A percentile compares a stretch with the other conserved stretches of the same genome.
These are phyloP conservation scores for Ascochyta lentis DNA, from an alignment of 2,329 filamentous ascomycete species.

Conservation along the genomic window DNA sequence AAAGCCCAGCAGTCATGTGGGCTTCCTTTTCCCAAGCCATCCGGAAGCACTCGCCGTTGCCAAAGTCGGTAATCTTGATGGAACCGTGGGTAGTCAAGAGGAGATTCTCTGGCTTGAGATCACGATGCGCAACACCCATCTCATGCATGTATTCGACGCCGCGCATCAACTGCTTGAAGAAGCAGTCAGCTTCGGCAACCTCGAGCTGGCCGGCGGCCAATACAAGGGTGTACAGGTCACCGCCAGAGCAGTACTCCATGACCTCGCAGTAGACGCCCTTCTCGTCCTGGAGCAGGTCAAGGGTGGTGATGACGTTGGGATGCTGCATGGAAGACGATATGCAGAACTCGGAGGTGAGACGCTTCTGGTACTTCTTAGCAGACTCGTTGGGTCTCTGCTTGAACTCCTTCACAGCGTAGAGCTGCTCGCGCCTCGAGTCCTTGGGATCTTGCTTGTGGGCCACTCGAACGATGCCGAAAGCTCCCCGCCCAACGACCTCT, in stretches of 20 bases:
- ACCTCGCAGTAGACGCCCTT: conserved; percentile 99
- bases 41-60: conserved; percentile 97
- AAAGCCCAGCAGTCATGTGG: conserved; percentile 97
- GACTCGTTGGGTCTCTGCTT: conserved; percentile 92
- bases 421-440: conserved; percentile 77
- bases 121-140: conserved; percentile 97
- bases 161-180: conserved; percentile 99
- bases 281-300: conserved; percentile 92
- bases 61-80: conserved; percentile 98
- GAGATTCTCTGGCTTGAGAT: conserved; percentile 95
- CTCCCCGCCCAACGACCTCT: conserved; percentile 92
- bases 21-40: conserved; percentile 99
- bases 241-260: conserved; percentile 98
- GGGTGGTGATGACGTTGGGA: conserved; percentile 96
- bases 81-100: conserved; percentile 90
- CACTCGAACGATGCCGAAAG: conserved; percentile 96
- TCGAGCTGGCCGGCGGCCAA: conserved; percentile 90
- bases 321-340: conserved; percentile 96
- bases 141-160: conserved; percentile 99
- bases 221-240: conserved; percentile 92
- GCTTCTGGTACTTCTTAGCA: conserved; percentile 96
- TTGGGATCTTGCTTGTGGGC: conserved; percentile 93
- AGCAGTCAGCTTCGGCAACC: conserved; percentile 92
- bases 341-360: conserved; percentile 95
- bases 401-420: conserved; percentile 98